Evolutionary conservation across 768 basidiomycete species (phyloP), one percentile per base, ranked within the genome.

Genomic region (Russula sp.): DNA sequence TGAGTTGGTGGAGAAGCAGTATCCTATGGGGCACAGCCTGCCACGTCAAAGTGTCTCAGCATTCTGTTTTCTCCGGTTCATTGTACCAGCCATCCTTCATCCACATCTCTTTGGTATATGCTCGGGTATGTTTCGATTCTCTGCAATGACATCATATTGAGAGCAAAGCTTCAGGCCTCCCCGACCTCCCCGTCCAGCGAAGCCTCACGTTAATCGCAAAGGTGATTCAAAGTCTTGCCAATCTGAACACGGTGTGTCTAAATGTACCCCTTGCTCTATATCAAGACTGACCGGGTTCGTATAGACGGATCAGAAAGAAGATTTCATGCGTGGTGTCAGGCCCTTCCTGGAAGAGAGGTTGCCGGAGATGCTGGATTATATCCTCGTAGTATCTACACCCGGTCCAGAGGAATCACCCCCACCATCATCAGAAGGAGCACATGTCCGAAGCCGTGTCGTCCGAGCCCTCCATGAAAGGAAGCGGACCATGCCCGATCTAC

Each of bases 11-110:
- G 90, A 91, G 70, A 76, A 78, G 60, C 81, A 83, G 29, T 87
- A 84, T 74, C 76, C 50, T 72, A 76, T 29, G 46, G 73, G 75
- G 22, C 65, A 65, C 9, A 64, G 73, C 36, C 74, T 91, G 36
- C 88, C 83, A 38, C 85, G 83, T 80, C 91, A 93, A 70, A 85
- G 87, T 67, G 88, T 95, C 46, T 90, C 88, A 39, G 92, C 93
- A 1, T 94, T 95, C 70, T 84, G 88, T 70, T 95, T 94, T 73
- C 79, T 95, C 46, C 83, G 93, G 45, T 93, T 94, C 72, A 87
- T 95, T 63, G 89, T 91, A 29, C 93, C 93, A 38, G 93, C 89
- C 25, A 88, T 95, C 60, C 78, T 94, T n/a, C 83, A 90, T 70
- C 93, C 93, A 1, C 88, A 93, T 72, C 74, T 92, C 5, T 94